Base-by-base conservation (phyloP, 129 eudicot genomes). In the Chrysanthemum makinoi region DNA sequence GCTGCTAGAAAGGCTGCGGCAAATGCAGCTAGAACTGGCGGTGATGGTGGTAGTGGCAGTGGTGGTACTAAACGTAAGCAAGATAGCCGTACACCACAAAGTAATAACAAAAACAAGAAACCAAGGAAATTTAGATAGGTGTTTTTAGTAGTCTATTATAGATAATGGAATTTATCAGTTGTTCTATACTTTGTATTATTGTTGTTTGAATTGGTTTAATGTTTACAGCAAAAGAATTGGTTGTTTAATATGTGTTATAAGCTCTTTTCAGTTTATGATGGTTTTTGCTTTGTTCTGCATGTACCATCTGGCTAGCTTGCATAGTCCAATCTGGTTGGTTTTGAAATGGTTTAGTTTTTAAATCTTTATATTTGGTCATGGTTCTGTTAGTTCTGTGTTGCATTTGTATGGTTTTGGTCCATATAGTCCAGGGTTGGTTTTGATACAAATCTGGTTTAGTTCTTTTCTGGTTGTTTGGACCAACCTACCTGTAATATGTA, bases 1-100 rank as follows among this genome's bases (percentile, higher is more conserved):
- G 76, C 77, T 9, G 84, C 80, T 70, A 80, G 84, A 56, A 75
- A 70, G 76, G 84, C 68, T 2, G 77, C 68, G 3, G 73, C 80
- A 39, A 80, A 75, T 43, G 65, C 76, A 6, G 44, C 66, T 35
- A 71, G 65, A 17, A 47, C 69, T 53, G 80, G 80, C 16, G 76
- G 80, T 49, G 80, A 24, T 22, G 80, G 76, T 18, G 70, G 75
- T 10, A 18, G 63, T 10, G 50, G 58, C 13, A 18, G 58, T 2
- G 79, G 72, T 11, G 83, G 75, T 18, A 28, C 48, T 19, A 80
- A 80, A 44, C 76, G 84, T 11, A 80, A 80, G 80, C 39, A 75
- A 0, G 84, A 76, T 58, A 75, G 60, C 59, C 63, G 68, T 12
- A 80, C 84, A 2, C 84, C 84, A 4, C 73, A 74, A 69, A 80